Evolutionary conservation across 192 early-diverging fungal genomes (phyloP).

Genomic region (Backusella tuberculispora): DNA sequence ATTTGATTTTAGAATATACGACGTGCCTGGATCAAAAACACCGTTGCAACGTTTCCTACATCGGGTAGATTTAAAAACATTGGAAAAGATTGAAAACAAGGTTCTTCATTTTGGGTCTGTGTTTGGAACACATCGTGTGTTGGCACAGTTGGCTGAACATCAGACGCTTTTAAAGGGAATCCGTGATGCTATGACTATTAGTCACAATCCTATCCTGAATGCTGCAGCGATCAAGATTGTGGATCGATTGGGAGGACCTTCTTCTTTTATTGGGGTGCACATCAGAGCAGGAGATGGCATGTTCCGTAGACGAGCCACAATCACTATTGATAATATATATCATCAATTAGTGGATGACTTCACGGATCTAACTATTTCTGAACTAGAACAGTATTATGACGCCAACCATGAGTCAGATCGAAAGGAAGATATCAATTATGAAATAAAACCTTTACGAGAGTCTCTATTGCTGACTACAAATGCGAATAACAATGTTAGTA

Average conservation of each 20-base stretch:
- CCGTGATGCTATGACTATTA: slow-evolving; percentile 47
- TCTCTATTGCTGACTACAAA: not conserved
- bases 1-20: slow-evolving; percentile 59
- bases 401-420: slow-evolving; percentile 41
- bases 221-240: slow-evolving; percentile 49
- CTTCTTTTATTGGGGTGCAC: slow-evolving; percentile 53
- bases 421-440: slow-evolving; percentile 40
- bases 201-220: slow-evolving; percentile 47
- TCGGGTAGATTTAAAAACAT: slow-evolving; percentile 39
- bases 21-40: slow-evolving; percentile 44
- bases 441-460: slow-evolving; percentile 34
- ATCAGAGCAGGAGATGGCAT: slow-evolving; percentile 58
- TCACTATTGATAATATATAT: slow-evolving; percentile 57
- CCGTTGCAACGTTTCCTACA: slow-evolving; percentile 44
- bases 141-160: slow-evolving; percentile 48
- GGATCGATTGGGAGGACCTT: slow-evolving; percentile 49
- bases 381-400: slow-evolving; percentile 34
- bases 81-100: slow-evolving; percentile 36
- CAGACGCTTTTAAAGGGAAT: slow-evolving; percentile 41
- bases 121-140: slow-evolving; percentile 51
- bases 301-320: slow-evolving; percentile 46
- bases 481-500: too few relatives aligned
- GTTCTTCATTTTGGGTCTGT: slow-evolving; percentile 60
- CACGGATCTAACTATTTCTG: slow-evolving; percentile 41
- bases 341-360: slow-evolving; percentile 42